phyloP scores from a whole-genome alignment of 257 asterid species.

The Fraxinus cuspidata region DNA sequence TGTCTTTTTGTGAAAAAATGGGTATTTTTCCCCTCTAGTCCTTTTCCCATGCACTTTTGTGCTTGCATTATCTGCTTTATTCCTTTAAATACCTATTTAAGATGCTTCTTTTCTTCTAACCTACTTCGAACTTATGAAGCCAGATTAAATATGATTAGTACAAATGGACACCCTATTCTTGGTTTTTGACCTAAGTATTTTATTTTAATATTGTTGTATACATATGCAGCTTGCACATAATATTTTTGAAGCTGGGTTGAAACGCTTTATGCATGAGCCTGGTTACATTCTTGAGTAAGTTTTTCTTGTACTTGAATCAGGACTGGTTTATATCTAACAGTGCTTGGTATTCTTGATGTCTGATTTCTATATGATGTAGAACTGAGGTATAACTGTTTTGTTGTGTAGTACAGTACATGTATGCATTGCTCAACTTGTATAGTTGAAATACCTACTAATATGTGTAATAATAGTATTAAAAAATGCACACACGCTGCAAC shows the following conservation, averaged over 20 bases:
- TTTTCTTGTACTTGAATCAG: constrained; percentile 22
- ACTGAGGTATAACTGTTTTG: not conserved
- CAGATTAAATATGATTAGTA: not conserved
- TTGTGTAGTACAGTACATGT: not conserved
- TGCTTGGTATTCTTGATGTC: constrained; percentile 18
- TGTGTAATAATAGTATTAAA: not conserved
- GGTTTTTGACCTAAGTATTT: not conserved
- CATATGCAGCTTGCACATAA: constrained; percentile 82
- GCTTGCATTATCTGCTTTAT: constrained; percentile 1
- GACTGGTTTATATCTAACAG: constrained; percentile 10
- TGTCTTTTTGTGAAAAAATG: not conserved
- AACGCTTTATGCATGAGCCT: constrained; percentile 97
- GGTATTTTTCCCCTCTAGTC: constrained; percentile 1
- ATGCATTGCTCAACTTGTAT: not conserved
- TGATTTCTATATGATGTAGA: not conserved
- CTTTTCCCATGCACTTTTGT: constrained; percentile 2
- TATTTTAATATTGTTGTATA: constrained; percentile 9
- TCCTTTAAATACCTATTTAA: not conserved
- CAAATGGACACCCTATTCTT: not conserved
- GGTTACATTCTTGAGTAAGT: constrained; percentile 96
- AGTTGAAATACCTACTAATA: not conserved
- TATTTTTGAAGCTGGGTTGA: constrained; percentile 88
- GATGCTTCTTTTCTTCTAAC: not conserved
- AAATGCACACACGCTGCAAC: not conserved
- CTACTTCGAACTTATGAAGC: not conserved